Base-by-base conservation (phyloP, 257 asterid species). In the Plantago elongata region DNA sequence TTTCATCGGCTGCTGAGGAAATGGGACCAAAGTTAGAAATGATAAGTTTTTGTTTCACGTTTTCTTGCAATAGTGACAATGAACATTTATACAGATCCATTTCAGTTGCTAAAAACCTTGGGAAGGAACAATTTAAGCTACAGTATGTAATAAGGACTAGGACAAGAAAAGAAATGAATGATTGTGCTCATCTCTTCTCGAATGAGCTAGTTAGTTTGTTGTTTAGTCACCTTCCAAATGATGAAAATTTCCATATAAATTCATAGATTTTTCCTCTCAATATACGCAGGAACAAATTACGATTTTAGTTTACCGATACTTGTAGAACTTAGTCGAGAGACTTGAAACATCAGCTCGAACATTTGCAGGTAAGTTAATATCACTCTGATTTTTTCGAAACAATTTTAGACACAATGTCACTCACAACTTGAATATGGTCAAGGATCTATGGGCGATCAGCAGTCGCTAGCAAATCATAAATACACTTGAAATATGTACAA, bases 11-110 rank as follows among this genome's bases (percentile, higher is more conserved):
- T 40, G 43, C 1, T 13, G 3, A 54, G 9, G 30, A 64, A 37
- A 14, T 27, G 57, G 74, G 77, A 1, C 69, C 77, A 67, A 30
- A 57, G 40, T 34, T 34, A 34, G 40, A 62, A 71, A 40, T 64
- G 49, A 58, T 7, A 10, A 0, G 48, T 40, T 44, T 62, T 37
- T 57, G 54, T 51, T 16, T 52, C 14, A 45, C 72, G 57, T 37
- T 13, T 62, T 52, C 1, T 11, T 57, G 12, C 62, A 51, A 61
- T 61, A 69, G 60, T 61, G 69, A 63, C 69, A 56, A 56, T 6
- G 14, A 50, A 45, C 45, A 43, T 10, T 52, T 49, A 40, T 54
- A 15, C 59, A 54, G 29, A 54, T 54, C 59, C 13, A 54, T 54
- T 7, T 34, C 40, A 34, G 5, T 5, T 34, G 5, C 8, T 34